Evolutionary conservation across 2,329 filamentous ascomycete genomes (phyloP).

Genomic region (Fusarium burgessii): DNA sequence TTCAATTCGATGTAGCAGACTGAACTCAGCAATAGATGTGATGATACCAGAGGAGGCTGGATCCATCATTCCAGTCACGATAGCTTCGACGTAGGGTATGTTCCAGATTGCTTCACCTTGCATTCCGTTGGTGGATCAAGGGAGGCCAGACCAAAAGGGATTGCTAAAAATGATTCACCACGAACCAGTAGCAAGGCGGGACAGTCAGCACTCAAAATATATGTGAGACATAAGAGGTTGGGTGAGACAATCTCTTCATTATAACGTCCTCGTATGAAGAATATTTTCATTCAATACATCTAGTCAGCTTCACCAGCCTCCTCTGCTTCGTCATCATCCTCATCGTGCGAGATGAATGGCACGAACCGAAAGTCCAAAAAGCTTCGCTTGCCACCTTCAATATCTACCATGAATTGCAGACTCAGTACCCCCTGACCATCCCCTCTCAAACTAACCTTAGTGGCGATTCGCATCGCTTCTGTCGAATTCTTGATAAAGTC

Average conservation of each 20-base stretch:
- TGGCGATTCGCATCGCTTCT: slow-evolving; percentile 92
- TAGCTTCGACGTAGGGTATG: slow-evolving; percentile 5
- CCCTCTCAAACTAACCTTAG: slow-evolving; percentile 90
- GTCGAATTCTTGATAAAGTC: slow-evolving; percentile 85
- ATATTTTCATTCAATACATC: slow-evolving; percentile 3
- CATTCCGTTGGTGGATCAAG: slow-evolving; percentile 39
- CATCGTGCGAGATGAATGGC: slow-evolving; percentile 74
- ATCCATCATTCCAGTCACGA: slow-evolving; percentile 33
- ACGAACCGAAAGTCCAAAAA: slow-evolving; percentile 89
- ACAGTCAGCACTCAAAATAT: neutral
- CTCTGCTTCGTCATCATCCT: slow-evolving; percentile 50
- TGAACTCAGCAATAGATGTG: neutral
- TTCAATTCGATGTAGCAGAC: slow-evolving; percentile 11
- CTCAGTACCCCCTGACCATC: slow-evolving; percentile 92
- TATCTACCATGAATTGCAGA: slow-evolving; percentile 95
- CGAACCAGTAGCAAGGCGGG: neutral
- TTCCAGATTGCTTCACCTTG: slow-evolving; percentile 20
- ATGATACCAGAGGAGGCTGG: slow-evolving; percentile 22
- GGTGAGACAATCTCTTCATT: slow-evolving; percentile 1
- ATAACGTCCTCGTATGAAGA: slow-evolving; percentile 6
- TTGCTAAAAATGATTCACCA: neutral
- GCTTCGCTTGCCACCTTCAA: slow-evolving; percentile 75
- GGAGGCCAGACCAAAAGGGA: slow-evolving; percentile 5
- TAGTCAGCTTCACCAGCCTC: slow-evolving; percentile 19
- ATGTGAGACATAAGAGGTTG: slow-evolving; percentile 7